Base-by-base conservation (phyloP, 768 basidiomycete species). In the Leccinum longicurvipes region DNA sequence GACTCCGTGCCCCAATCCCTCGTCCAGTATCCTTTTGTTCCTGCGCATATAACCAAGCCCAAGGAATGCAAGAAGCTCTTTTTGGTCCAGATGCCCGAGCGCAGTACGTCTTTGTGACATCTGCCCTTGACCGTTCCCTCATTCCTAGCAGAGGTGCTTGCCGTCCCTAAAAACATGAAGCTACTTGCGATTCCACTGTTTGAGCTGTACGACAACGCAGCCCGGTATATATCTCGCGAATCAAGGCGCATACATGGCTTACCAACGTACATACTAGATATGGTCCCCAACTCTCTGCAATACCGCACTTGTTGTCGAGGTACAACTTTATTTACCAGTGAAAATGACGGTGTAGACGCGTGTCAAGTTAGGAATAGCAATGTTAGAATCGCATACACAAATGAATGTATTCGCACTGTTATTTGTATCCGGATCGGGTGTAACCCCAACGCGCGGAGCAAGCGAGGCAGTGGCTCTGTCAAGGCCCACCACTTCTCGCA, bases 101-200 rank as follows among this genome's bases (percentile, higher is more conserved):
- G 85, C 58, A 96, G 96, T 96, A 57, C 66, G 91, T 82, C 10
- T 21, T 23, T 10, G 1, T 14, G 3, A n/a, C 1, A 10, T 8
- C 8, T 21, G 10, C 8, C 54, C 23, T 36, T 51, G 10, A 39
- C 31, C 4, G 24, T 14, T 17, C 17, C 45, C 11, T 41, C 39
- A 41, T 41, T 12, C 19, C 11, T 8, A 19, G 21, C 72, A 98
- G 96, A 97, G 72, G 91, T 96, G 15, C 85, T 99, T 9, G 93
- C 94, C 0, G 95, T 99, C 4, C 97, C 97, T 0, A 92, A 91
- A 74, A 99, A 99, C 72, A 98, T 98, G 96, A 98, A 98, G 69
- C 83, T 99, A 8, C 84, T 96, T 41, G 96, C 95, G 17, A 93
- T 98, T 46, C 97, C 97, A 0, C 78, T 99, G 34, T 98, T 96